Percentiles rank a stretch among this genome's conserved stretches.
Evolutionary conservation across 139 green algal species (phyloP).

Genomic region (Zygnema circumcarinatum): DNA sequence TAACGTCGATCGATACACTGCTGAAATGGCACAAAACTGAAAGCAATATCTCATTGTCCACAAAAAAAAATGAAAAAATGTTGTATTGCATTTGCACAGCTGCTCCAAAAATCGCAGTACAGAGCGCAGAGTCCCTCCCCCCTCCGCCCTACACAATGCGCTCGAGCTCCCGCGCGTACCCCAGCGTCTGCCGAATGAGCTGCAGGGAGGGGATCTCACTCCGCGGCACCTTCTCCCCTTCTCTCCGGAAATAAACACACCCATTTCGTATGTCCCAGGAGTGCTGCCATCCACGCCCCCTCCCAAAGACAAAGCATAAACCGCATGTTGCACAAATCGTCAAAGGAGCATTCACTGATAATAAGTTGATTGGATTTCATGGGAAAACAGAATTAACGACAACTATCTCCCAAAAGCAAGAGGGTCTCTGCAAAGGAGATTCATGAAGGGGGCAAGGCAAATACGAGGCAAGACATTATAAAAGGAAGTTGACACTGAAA

Average conservation of each 20-base stretch:
- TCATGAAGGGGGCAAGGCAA: background rate
- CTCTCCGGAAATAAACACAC: slow-evolving; percentile 70
- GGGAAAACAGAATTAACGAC: background rate
- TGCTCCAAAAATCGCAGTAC: background rate
- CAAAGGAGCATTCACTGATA: background rate
- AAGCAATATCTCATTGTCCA: background rate
- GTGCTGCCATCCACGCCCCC: slow-evolving; percentile 33
- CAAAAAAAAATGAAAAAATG: background rate
- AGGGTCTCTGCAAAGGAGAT: background rate
- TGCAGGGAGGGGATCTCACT: slow-evolving; percentile 65
- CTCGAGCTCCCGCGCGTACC: slow-evolving; percentile 94
- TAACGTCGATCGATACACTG: too few relatives aligned
- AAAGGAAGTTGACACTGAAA: too few relatives aligned
- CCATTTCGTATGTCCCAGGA: slow-evolving; percentile 72
- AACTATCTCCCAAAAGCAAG: too few relatives aligned
- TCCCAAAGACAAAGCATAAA: background rate
- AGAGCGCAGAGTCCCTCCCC: background rate
- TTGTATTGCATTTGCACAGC: background rate
- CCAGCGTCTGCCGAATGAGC: slow-evolving; percentile 86
- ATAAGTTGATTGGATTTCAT: background rate
- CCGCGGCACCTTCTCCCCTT: slow-evolving; percentile 10
- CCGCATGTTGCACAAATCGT: background rate
- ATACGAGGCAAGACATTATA: too few relatives aligned
- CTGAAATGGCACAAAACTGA: background rate
- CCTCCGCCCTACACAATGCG: slow-evolving; percentile 91